Evolutionary conservation across 345 rosid genomes (phyloP).

Genomic region (Erysimum cheiranthoides): DNA sequence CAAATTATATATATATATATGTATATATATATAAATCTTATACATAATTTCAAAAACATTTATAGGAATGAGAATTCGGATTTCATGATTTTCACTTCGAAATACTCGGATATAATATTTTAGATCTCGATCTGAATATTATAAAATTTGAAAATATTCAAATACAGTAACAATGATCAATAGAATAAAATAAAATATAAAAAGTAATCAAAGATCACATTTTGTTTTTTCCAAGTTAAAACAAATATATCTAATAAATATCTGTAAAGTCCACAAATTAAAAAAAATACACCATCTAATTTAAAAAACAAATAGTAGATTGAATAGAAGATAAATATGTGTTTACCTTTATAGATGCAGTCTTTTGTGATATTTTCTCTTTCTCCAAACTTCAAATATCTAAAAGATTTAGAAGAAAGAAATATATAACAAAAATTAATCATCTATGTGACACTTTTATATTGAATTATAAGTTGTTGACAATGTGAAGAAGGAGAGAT

Average conservation of each 20-base stretch:
- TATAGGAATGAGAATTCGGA: too few species aligned
- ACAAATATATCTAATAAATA: neutral
- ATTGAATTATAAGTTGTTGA: neutral
- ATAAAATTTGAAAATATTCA: too few species aligned
- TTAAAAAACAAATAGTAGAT: neutral
- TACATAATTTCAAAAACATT: too few species aligned
- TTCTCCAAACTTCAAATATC: neutral
- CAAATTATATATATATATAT: too few species aligned
- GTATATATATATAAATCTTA: too few species aligned
- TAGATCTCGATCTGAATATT: too few species aligned
- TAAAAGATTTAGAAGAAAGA: neutral
- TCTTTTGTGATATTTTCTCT: neutral
- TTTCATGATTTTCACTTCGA: too few species aligned
- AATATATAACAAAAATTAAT: neutral
- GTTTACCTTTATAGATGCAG: neutral
- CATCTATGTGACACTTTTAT: neutral
- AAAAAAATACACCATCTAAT: neutral
- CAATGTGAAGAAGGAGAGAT: neutral
- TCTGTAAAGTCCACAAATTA: neutral
- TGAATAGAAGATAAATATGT: neutral
- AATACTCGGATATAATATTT: too few species aligned
- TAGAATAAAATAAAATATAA: too few species aligned
- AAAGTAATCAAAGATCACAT: neutral
- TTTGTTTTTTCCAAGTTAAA: neutral
- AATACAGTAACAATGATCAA: too few species aligned